phyloP scores from a whole-genome alignment of 805 yeast genomes.

The Lipomyces orientalis region DNA sequence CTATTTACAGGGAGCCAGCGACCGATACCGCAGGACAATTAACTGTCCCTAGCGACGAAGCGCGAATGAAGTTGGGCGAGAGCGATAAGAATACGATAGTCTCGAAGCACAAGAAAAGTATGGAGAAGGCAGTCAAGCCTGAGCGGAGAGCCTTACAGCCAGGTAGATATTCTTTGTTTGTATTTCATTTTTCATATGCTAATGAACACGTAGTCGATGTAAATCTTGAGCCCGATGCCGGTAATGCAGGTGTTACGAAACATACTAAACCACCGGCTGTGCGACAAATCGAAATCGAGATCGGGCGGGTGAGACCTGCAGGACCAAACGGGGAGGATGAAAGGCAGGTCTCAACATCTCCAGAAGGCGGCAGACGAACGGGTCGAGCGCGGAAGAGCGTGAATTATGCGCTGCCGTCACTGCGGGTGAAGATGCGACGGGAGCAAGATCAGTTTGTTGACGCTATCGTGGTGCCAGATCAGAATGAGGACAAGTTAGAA shows the following conservation, averaged over 20 bases:
- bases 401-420: slow-evolving; percentile 70
- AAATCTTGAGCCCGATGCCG: slow-evolving; percentile 9
- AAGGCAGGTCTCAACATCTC: slow-evolving; percentile 5
- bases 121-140: background rate
- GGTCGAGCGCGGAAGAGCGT: slow-evolving; percentile 48
- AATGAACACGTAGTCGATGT: slow-evolving; percentile 15
- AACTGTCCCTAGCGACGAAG: background rate
- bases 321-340: background rate
- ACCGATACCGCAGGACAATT: background rate
- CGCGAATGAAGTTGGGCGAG: slow-evolving; percentile 4
- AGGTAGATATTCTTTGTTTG: slow-evolving; percentile 15
- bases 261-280: background rate
- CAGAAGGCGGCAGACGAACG: slow-evolving; percentile 18
- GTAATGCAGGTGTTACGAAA: background rate
- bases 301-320: background rate
- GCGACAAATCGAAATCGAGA: background rate
- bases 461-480: slow-evolving; percentile 52
- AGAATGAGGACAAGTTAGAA: background rate
- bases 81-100: slow-evolving; percentile 1
- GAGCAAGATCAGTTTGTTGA: slow-evolving; percentile 63
- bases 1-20: background rate
- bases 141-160: slow-evolving; percentile 22
- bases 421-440: slow-evolving; percentile 72
- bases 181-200: background rate
- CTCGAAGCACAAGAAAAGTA: background rate